phyloP scores from a whole-genome alignment of 2,329 filamentous ascomycete species.

The Monilinia fructigena region DNA sequence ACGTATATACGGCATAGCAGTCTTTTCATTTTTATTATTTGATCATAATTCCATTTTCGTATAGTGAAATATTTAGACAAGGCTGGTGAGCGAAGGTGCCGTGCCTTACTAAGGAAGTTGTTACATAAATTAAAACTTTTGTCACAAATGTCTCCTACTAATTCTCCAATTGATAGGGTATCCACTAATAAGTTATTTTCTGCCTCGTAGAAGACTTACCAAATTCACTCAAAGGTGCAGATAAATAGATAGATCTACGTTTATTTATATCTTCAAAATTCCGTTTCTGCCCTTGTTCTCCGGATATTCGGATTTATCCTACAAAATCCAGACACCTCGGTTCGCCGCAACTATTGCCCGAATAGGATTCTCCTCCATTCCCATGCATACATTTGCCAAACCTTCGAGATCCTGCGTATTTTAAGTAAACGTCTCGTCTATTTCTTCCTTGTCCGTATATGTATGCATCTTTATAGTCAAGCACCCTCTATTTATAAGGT shows the following conservation, averaged over 20 bases:
- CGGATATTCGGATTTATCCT: conserved; percentile 1
- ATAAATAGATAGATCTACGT: background rate
- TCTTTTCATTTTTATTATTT: background rate
- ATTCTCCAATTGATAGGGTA: background rate
- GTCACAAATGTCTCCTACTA: background rate
- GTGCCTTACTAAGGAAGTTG: background rate
- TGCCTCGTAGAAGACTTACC: background rate
- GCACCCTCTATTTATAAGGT: no score
- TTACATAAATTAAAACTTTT: background rate
- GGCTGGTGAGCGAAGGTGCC: background rate
- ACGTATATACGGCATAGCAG: background rate
- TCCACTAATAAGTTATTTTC: conserved; percentile 10
- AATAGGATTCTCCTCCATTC: background rate
- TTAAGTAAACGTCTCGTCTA: background rate
- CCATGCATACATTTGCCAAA: background rate
- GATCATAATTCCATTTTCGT: background rate
- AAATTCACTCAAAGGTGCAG: background rate
- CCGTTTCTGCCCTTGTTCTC: background rate
- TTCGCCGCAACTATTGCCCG: background rate
- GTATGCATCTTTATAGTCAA: no score
- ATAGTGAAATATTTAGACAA: background rate
- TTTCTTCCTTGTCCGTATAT: background rate
- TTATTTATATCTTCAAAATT: conserved; percentile 8
- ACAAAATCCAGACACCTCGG: background rate
- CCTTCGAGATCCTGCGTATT: background rate